These are phyloP conservation scores for Globisporangium megalacanthum DNA, from an alignment of 352 stramenopile genomes.

Conservation along the genomic window DNA sequence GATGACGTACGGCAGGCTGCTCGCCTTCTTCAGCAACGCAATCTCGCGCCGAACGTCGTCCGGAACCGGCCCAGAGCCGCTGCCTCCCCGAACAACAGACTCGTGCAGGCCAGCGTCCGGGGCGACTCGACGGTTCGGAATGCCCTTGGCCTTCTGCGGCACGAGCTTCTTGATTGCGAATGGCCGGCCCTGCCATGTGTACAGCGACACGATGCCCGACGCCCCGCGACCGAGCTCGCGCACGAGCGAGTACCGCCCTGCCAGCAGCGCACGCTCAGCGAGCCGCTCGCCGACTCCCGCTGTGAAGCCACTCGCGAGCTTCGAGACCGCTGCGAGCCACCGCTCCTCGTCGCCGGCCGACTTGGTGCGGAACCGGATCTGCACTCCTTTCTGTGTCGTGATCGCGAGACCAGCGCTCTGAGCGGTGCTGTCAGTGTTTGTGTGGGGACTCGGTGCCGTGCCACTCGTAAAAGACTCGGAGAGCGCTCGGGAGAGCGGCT, in stretches of 20 bases:
- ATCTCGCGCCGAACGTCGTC: slow-evolving; percentile 69
- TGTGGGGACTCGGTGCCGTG: background rate
- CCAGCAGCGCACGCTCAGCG: slow-evolving; percentile 48
- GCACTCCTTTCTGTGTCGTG: slow-evolving; percentile 20
- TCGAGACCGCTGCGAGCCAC: slow-evolving; percentile 42
- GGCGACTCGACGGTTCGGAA: slow-evolving; percentile 45
- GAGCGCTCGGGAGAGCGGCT: slow-evolving; percentile 17
- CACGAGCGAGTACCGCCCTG: slow-evolving; percentile 61
- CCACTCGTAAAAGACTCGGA: background rate
- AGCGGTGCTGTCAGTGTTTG: background rate
- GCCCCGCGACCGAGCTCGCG: slow-evolving; percentile 67
- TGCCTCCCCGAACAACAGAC: background rate
- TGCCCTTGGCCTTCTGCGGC: slow-evolving; percentile 40
- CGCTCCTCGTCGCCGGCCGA: slow-evolving; percentile 29
- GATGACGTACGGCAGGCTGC: slow-evolving; percentile 58
- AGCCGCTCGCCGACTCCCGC: slow-evolving; percentile 39
- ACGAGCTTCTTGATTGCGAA: slow-evolving; percentile 72
- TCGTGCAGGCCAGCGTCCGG: slow-evolving; percentile 2
- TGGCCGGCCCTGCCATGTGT: slow-evolving; percentile 60
- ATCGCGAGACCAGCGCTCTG: slow-evolving; percentile 24
- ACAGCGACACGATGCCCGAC: slow-evolving; percentile 64
- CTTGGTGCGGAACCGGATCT: slow-evolving; percentile 38
- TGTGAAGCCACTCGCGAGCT: slow-evolving; percentile 41
- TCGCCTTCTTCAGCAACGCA: slow-evolving; percentile 72
- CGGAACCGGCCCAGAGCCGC: slow-evolving; percentile 14